phyloP scores from a whole-genome alignment of 768 basidiomycete species.

The Mycena polygramma region DNA sequence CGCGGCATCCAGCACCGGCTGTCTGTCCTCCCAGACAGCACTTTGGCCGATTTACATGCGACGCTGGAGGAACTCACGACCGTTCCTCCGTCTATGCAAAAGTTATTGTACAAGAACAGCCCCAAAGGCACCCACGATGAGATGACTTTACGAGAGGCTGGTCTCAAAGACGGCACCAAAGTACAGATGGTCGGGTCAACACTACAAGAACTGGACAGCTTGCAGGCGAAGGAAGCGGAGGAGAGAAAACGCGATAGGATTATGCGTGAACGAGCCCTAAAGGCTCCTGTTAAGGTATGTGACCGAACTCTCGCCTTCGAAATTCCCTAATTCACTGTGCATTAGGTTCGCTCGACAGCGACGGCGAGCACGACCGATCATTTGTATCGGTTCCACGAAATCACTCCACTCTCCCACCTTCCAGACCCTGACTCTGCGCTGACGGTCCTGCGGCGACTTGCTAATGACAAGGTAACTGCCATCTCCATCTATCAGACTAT shows the following conservation, averaged over 20 bases:
- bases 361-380: constrained; percentile 52
- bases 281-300: constrained; percentile 68
- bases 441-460: constrained; percentile 66
- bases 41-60: constrained; percentile 64
- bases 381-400: constrained; percentile 72
- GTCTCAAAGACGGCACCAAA: constrained; percentile 75
- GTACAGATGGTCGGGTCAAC: constrained; percentile 82
- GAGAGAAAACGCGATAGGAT: constrained; percentile 69
- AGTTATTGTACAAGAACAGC: constrained; percentile 78
- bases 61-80: constrained; percentile 73
- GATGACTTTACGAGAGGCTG: constrained; percentile 54
- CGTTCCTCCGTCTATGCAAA: constrained; percentile 76
- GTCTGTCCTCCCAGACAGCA: constrained; percentile 61
- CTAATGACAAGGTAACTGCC: constrained; percentile 64
- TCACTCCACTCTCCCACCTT: constrained; percentile 73
- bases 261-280: constrained; percentile 68
- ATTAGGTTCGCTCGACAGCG: constrained; percentile 70
- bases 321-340: constrained; percentile 1
- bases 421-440: constrained; percentile 72
- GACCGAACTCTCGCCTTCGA: background rate
- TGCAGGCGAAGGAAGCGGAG: constrained; percentile 71
- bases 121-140: constrained; percentile 46
- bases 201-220: constrained; percentile 63
- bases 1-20: constrained; percentile 64
- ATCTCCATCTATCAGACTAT: background rate